Conservation (phyloP, 441 rosid species). For the Corymbia citriodora region DNA sequence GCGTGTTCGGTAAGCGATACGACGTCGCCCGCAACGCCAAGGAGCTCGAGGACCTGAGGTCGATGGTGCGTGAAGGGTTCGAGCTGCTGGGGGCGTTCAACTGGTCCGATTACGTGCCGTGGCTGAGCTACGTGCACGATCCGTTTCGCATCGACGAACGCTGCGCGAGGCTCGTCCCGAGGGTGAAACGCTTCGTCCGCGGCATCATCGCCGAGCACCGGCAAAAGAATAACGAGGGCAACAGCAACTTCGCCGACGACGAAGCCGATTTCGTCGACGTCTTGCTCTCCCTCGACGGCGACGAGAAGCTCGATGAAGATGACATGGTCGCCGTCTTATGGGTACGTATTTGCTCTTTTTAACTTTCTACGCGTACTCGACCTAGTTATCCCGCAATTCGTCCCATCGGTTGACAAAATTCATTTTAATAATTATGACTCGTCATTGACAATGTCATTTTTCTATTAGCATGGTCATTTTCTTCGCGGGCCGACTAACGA, state of each 20-base stretch:
- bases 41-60: background rate
- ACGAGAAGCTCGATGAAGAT: constrained; percentile 4
- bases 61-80: constrained; percentile 13
- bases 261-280: constrained; percentile 11
- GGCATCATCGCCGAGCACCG: background rate
- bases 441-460: background rate
- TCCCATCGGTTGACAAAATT: background rate
- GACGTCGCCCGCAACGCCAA: background rate
- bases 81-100: constrained; percentile 16
- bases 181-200: background rate
- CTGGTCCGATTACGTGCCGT: constrained; percentile 10
- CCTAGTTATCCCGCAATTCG: background rate
- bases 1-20: constrained; percentile 10
- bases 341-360: background rate
- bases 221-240: background rate
- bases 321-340: constrained; percentile 14
- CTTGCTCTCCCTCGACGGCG: constrained; percentile 5
- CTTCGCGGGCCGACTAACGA: background rate
- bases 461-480: background rate
- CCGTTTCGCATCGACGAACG: background rate
- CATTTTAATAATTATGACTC: background rate
- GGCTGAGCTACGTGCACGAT: constrained; percentile 9
- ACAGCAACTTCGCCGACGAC: background rate
- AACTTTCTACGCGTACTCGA: background rate
- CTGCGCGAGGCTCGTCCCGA: constrained; percentile 3